Base-by-base conservation (phyloP, 768 basidiomycete species). In the Kwoniella newhampshirensis region DNA sequence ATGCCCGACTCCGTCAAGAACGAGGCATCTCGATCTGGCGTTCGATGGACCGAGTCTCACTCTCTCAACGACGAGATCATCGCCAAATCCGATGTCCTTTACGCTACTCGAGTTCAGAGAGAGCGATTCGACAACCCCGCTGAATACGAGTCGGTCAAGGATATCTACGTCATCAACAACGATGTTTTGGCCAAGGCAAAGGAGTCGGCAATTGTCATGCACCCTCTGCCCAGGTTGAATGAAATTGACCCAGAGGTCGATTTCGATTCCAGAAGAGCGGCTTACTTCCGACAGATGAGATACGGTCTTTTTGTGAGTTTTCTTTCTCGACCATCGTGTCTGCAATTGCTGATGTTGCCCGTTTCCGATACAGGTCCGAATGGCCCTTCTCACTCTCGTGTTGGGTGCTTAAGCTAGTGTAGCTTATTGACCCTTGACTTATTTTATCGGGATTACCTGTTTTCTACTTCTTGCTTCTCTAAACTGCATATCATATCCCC, bases 171-270 rank as follows among this genome's bases (percentile, higher is more conserved):
- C 30, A 84, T 99, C 52, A 91, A 98, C 77, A 96, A 98, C 71
- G 89, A 93, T 11, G 85, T 98, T 28, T 81, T 99, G 25, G 85
- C 91, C 4, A 82, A 88, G 40, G 94, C 96, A 9, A 98, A 98
- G 80, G 87, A 90, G 62, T 89, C 92, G 51, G 91, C 96, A 86
- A 97, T 98, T 57, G 91, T 98, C 63, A 94, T 99, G 92, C 96
- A 99, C 77, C 96, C 96, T n/a, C 81, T 99, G 20, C 96, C 96
- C 13, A 79, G 96, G 69, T 85, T 94, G 48, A 91, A 89, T 58
- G 96, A 99, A 87, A 97, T 99, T 67, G 94, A 97, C 74, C 90
- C 91, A 2, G 93, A 94, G 75, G 93, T 99, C 42, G 96, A 99
- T 77, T 97, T 93, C 66, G 94, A 98, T 76, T 88, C 85, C 6